These are phyloP conservation scores for Hyphodiscus sp. DNA, from an alignment of 2,329 filamentous ascomycete genomes.

Conservation along the genomic window DNA sequence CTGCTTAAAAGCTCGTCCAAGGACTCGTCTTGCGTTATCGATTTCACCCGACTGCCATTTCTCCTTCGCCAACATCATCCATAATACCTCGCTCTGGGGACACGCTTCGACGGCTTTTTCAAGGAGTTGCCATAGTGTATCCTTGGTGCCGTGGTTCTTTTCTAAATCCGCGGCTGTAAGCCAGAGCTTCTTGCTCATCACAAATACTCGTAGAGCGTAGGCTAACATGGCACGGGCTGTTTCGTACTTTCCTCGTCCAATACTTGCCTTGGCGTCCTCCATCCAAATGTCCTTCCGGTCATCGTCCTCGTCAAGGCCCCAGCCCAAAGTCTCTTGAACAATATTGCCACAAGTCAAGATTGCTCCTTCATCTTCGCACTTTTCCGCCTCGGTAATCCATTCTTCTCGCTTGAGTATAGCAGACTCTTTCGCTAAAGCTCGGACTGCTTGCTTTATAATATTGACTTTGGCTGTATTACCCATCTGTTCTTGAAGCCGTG, in stretches of 20 bases:
- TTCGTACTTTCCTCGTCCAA: constrained; percentile 74
- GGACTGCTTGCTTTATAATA: constrained; percentile 91
- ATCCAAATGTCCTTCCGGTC: constrained; percentile 95
- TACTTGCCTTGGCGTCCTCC: constrained; percentile 81
- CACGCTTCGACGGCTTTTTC: constrained; percentile 94
- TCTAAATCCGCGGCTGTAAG: constrained; percentile 87
- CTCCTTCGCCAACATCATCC: constrained; percentile 94
- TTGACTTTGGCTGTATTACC: constrained; percentile 75
- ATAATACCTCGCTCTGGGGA: constrained; percentile 82
- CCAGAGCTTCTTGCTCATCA: constrained; percentile 83
- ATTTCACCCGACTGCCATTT: constrained; percentile 87
- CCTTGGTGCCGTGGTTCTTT: constrained; percentile 77
- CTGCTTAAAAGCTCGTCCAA: constrained; percentile 86
- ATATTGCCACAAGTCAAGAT: constrained; percentile 82
- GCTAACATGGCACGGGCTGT: constrained; percentile 92
- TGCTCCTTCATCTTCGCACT: constrained; percentile 88
- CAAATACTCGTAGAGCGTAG: constrained; percentile 83
- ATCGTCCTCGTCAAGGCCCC: constrained; percentile 90
- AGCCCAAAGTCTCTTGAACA: constrained; percentile 86
- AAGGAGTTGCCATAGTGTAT: constrained; percentile 75
- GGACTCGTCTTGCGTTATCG: constrained; percentile 76
- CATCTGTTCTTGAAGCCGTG: constrained; percentile 79
- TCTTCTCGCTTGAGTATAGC: constrained; percentile 97
- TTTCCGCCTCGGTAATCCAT: constrained; percentile 92
- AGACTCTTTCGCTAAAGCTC: constrained; percentile 80